Conservation (phyloP, 306 rosid genomes). For the Lathyrus aphaca region DNA sequence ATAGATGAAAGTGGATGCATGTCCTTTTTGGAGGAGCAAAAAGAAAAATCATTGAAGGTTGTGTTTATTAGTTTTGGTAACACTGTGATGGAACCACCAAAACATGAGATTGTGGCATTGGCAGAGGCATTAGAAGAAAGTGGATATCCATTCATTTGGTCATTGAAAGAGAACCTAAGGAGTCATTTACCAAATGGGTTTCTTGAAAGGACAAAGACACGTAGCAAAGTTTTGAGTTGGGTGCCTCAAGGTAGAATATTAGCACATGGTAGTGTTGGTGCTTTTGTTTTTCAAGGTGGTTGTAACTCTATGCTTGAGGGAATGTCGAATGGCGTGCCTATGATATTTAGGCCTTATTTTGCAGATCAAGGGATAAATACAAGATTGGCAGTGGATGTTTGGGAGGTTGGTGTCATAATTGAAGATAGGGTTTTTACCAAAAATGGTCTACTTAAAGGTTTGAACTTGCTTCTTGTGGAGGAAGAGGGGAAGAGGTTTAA, state of each 20-base stretch:
- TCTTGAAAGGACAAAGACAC: not conserved
- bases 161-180: not conserved
- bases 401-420: not conserved
- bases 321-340: not conserved
- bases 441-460: not conserved
- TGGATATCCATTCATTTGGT: not conserved
- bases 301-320: not conserved
- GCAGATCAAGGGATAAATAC: not conserved
- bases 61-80: not conserved
- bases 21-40: not conserved
- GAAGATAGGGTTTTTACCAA: not conserved
- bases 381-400: not conserved
- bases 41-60: not conserved
- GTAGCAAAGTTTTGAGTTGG: not conserved
- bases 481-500: not conserved
- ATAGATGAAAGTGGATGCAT: not conserved
- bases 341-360: not conserved
- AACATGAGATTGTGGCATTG: not conserved
- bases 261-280: not conserved
- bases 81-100: not conserved
- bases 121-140: not conserved
- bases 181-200: not conserved
- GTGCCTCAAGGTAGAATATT: too few species aligned
- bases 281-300: not conserved
- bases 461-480: not conserved